Base-by-base conservation (phyloP, 2,329 filamentous ascomycete species). In the Aspergillus uvarum region DNA sequence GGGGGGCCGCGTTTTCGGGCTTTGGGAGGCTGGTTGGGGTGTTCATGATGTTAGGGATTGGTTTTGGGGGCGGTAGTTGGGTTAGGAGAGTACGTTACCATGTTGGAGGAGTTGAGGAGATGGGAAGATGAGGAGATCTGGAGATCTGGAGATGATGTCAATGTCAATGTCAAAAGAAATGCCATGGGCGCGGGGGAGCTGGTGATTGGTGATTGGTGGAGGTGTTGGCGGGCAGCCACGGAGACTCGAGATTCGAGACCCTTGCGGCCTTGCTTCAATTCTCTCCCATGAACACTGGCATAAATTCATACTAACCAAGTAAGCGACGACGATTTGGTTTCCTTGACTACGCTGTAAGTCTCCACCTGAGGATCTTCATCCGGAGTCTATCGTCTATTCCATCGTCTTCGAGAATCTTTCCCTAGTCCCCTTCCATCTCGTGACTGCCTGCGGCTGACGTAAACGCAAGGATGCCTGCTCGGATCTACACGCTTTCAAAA, bases 21-120 rank as follows among this genome's bases (percentile, higher is more conserved):
- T 44, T 74, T 77, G 58, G 73, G 74, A 60, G 70, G 76, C 74
- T 77, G 63, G 1, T 22, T 22, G n/a, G 0, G 14, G 44, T 3
- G 19, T 22, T 10, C 22, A 22, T 12, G n/a, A 44, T 49, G 47
- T 35, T 35, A 35, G 11, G 12, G 4, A 35, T 16, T 51, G 47
- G 47, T 7, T n/a, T 47, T n/a, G 19, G 48, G 24, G 16, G 14
- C 12, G 11, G 12, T 3, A 8, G 10, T 38, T 3, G 31, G 12
- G 2, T 14, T 49, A 21, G n/a, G 11, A 19, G 26, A 26, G 7
- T n/a, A 11, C 24, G 14, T n/a, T 67, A 70, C 68, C 68, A 71
- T 70, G 42, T 7, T 26, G 52, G 26, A 47, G 26, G 19, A 19
- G 35, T 19, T 12, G 48, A 49, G 14, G 35, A 47, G 51, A 6